Evolutionary conservation across 2,329 filamentous ascomycete species (phyloP), one percentile per base, ranked within the genome.

Genomic region (Apiospora hydei): DNA sequence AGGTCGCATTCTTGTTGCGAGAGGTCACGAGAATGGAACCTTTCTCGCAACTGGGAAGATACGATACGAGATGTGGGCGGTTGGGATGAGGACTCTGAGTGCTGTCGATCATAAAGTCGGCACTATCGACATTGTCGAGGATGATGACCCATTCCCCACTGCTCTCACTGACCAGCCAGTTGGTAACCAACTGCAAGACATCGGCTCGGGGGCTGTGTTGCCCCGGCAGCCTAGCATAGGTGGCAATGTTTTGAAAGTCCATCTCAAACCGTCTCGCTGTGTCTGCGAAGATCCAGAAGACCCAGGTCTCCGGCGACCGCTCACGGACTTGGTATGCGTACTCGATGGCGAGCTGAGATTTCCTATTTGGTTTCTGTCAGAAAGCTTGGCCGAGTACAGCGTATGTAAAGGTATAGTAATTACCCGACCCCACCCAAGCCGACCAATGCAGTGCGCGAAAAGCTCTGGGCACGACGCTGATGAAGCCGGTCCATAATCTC

Each of bases 81-180:
- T 6, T 4, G 34, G 34, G 7, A 38, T 38, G 34, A 4, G 34
- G 2, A 6, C 5, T 38, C 34, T 38, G 34, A 4, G 2, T 38
- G 34, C 34, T n/a, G 18, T 47, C 1, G 74, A 64, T 78, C 41
- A 82, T 78, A 6, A 81, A 72, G 10, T 77, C 69, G 44, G 67
- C 14, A 73, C 82, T 75, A 71, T 84, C 82, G 53, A 79, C 81
- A 71, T 80, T 83, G 53, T 84, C 82, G 34, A 84, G 76, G 64
- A 84, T 72, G 51, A 83, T 75, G n/a, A 80, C 16, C 83, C 82
- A 84, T 69, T 57, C 71, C 24, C 77, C 77, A 61, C 78, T 77
- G 44, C 61, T 69, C 68, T 78, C 73, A 34, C 79, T 76, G 1
- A 74, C 76, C 10, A 84, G 75, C 82, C 81, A 84, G 26, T 47